Base-by-base conservation (phyloP, 2,329 filamentous ascomycete species). In the Cyphellophora europaea region DNA sequence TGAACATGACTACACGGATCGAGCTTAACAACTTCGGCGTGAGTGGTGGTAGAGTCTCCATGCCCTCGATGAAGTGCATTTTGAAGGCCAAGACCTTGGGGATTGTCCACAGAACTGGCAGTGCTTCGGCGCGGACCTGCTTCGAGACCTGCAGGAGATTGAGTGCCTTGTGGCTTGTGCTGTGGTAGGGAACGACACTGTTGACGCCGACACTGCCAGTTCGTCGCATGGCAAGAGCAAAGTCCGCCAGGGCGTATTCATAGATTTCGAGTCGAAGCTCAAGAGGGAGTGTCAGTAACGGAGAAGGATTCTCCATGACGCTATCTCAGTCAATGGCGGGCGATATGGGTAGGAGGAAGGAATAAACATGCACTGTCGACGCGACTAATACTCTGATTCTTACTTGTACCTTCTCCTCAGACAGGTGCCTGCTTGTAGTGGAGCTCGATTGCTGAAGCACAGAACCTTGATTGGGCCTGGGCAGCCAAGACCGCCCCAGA, bases 251-350 rank as follows among this genome's bases (percentile, higher is more conserved):
- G 16, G 30, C 23, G 14, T 23, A 18, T 5, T 32, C 25, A n/a
- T 33, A 33, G 23, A 37, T 37, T 21, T 29, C 29, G 6, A 33
- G 25, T 6, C 35, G 35, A 12, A 37, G 19, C 23, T 37, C 35
- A 2, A 28, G 10, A 14, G 35, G 35, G 5, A 37, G 35, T n/a
- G n/a, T n/a, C n/a, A n/a, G n/a, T n/a, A n/a, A 25, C 16, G 27
- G 16, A 37, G 28, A 15, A 37, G 13, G 3, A 29, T 37, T 8
- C n/a, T 25, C 21, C n/a, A n/a, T n/a, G n/a, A n/a, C n/a, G n/a
- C n/a, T n/a, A n/a, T n/a, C n/a, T n/a, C n/a, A n/a, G n/a, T n/a
- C n/a, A n/a, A n/a, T n/a, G n/a, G n/a, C n/a, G n/a, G n/a, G n/a
- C n/a, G n/a, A n/a, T n/a, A n/a, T n/a, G n/a, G n/a, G n/a, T n/a